phyloP scores from a whole-genome alignment of 345 rosid genomes.

The Salix dunnii region DNA sequence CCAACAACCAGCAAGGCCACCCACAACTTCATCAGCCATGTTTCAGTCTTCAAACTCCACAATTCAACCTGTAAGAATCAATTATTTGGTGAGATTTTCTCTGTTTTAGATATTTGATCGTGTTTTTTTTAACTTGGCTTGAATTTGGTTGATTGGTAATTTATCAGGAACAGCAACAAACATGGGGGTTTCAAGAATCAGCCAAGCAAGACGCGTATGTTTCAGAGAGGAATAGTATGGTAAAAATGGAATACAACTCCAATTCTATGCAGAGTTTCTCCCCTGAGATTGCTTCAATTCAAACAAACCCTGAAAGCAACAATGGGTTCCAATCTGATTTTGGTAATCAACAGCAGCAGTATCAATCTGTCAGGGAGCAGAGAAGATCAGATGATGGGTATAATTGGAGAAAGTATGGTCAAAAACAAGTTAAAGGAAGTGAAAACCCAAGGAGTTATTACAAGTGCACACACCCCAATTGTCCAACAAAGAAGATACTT shows the following conservation, averaged over 20 bases:
- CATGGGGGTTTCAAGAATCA: constrained; percentile 45
- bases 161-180: constrained; percentile 46
- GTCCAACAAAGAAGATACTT: constrained; percentile 86
- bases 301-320: constrained; percentile 29
- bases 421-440: constrained; percentile 91
- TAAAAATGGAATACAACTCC: constrained; percentile 9
- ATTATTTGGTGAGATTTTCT: not conserved
- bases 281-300: constrained; percentile 42
- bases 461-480: constrained; percentile 77
- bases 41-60: constrained; percentile 31
- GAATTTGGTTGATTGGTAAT: not conserved
- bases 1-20: constrained; percentile 42
- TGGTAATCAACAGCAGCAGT: constrained; percentile 33
- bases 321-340: constrained; percentile 31
- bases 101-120: not conserved
- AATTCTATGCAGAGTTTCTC: constrained; percentile 35
- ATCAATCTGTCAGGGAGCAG: constrained; percentile 47
- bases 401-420: constrained; percentile 97
- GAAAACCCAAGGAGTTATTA: constrained; percentile 93
- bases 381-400: constrained; percentile 80
- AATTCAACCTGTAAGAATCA: constrained; percentile 34
- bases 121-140: not conserved
- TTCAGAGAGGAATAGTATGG: constrained; percentile 18
- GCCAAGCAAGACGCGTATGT: constrained; percentile 31
- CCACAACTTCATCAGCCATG: constrained; percentile 18